Evolutionary conservation across 208 protist species (phyloP), one percentile per base, ranked within the genome.

Genomic region (Naegleria gruberi): DNA sequence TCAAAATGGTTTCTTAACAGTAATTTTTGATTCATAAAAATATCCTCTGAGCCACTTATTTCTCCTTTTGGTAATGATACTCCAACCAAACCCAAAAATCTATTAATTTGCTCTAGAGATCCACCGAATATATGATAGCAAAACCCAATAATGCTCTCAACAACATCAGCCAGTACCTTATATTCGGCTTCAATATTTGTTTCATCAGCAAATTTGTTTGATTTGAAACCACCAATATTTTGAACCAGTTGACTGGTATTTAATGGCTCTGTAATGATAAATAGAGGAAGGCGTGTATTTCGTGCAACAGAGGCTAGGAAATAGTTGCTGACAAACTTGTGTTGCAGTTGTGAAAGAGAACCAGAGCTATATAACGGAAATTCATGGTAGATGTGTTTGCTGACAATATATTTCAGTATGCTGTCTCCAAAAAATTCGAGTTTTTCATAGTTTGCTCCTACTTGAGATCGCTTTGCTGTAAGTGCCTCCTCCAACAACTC

Each of bases 361-460:
- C 42, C 82, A 42, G 37, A 19, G 3, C 15, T 17, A 5, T 19
- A 19, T 46, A 12, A 8, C 3, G 37, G 23, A 42, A 65, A 88
- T 23, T 51, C 5, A 30, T n/a, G 4, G n/a, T 42, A 88, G 4
- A 88, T 26, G 7, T 65, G 43, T 30, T 40, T 26, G 4, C 43
- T 8, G 7, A 19, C 10, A 41, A 88, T 26, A 41, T 51, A 88
- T 42, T 88, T 88, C 8, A 88, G n/a, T 0, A 88, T 42, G 0
- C 12, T 30, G 42, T 88, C 84, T 5, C 84, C 84, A 37, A 65
- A 42, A 23, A 88, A 88, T 88, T 88, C 84, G 15, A 88, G 65
- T 57, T 42, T 88, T 65, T 88, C 84, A 88, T 88, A 88, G n/a
- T 88, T 37, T 12, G 34, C 8, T 77, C n/a, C n/a, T 37, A 37